Conservation (phyloP, 768 basidiomycete genomes). For the Suillus plorans region DNA sequence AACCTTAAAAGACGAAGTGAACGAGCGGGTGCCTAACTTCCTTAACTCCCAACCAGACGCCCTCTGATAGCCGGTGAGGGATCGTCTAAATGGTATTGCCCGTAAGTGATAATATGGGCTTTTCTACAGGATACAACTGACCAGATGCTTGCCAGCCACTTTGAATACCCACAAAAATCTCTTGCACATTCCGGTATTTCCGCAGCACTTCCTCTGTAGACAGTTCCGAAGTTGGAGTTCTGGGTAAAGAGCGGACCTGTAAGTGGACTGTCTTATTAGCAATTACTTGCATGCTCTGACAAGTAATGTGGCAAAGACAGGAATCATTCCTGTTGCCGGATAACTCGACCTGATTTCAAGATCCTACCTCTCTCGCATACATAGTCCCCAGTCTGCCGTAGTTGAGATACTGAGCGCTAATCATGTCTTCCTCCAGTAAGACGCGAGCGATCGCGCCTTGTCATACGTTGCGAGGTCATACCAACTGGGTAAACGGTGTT, state of each 20-base stretch:
- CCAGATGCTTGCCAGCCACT: neutral
- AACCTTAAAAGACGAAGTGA: neutral
- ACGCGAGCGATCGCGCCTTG: neutral
- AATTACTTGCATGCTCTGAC: too few relatives aligned
- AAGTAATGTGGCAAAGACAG: too few relatives aligned
- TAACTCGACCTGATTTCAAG: neutral
- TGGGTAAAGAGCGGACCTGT: too few relatives aligned
- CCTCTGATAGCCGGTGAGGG: neutral
- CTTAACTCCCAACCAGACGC: neutral
- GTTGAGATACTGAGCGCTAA: too few relatives aligned
- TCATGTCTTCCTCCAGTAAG: neutral
- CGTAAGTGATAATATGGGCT: neutral
- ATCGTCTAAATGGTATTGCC: neutral
- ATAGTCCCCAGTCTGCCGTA: neutral
- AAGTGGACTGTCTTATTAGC: too few relatives aligned
- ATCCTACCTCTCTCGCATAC: neutral
- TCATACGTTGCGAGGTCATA: neutral
- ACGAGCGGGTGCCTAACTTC: neutral
- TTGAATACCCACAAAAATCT: neutral
- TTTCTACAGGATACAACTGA: neutral
- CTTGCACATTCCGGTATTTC: neutral
- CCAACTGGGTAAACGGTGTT: rapidly evolving
- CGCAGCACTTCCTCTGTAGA: too few relatives aligned
- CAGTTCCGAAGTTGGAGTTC: too few relatives aligned
- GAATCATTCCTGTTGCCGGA: neutral